A percentile compares a stretch with the other conserved stretches of the same genome.
These are phyloP conservation scores for Dryas drummondii DNA, from an alignment of 306 rosid species.

Conservation along the genomic window DNA sequence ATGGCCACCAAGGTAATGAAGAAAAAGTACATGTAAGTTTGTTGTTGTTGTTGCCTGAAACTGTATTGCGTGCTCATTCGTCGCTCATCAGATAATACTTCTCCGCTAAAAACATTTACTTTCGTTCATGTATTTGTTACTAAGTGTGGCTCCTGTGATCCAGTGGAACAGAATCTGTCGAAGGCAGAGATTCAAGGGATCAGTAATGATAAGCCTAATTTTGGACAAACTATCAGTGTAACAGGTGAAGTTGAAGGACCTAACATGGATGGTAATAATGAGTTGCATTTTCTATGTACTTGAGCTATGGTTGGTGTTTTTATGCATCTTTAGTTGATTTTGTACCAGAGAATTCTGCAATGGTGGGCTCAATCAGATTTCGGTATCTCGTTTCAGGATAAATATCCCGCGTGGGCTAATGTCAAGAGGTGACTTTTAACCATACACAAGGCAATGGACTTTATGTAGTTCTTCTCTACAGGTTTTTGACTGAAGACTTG, in stretches of 20 bases:
- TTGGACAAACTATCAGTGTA: conserved; percentile 18
- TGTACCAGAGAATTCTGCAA: not conserved
- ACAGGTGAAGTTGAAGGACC: conserved; percentile 25
- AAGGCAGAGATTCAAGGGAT: conserved; percentile 24
- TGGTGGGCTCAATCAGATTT: not conserved
- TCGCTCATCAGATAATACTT: not conserved
- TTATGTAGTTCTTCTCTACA: conserved; percentile 11
- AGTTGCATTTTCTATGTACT: conserved; percentile 6
- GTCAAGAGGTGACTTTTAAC: conserved; percentile 22
- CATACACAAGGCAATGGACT: conserved; percentile 9
- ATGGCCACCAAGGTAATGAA: conserved; percentile 20
- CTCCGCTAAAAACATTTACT: not conserved
- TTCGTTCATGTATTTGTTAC: not conserved
- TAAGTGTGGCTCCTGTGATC: conserved; percentile 2
- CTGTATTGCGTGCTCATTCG: not conserved
- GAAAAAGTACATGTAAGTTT: not conserved
- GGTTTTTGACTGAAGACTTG: conserved; percentile 4
- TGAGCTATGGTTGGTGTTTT: conserved; percentile 9
- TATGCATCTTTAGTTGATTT: not conserved
- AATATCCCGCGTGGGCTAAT: not conserved
- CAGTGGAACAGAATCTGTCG: conserved; percentile 27
- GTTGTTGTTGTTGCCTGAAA: not conserved
- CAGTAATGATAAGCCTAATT: conserved; percentile 11
- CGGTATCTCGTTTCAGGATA: conserved; percentile 36
- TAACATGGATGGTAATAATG: conserved; percentile 20